These are phyloP conservation scores for Dichomitus squalens DNA, from an alignment of 1,284 basidiomycete genomes.

Conservation along the genomic window DNA sequence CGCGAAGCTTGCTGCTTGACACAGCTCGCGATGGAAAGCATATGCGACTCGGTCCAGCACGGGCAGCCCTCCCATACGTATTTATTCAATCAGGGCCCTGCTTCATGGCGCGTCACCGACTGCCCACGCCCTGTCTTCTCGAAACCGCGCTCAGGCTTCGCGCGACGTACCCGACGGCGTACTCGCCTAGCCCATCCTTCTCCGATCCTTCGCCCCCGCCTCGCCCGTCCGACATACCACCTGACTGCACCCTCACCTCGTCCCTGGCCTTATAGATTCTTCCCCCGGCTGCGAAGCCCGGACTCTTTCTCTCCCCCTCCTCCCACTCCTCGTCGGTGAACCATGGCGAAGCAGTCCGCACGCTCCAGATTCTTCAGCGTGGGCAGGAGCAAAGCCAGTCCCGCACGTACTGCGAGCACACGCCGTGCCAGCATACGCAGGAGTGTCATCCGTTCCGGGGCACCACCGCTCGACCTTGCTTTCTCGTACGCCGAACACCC, in stretches of 20 bases:
- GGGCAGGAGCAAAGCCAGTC: slow-evolving; percentile 17
- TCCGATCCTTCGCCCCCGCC: not conserved
- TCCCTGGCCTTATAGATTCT: not conserved
- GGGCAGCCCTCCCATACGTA: too few species aligned
- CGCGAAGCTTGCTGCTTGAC: too few species aligned
- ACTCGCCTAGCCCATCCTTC: not conserved
- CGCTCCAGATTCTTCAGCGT: slow-evolving; percentile 13
- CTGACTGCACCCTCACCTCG: not conserved
- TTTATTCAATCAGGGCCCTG: too few species aligned
- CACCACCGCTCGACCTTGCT: slow-evolving; percentile 7
- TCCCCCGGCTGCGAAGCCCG: not conserved
- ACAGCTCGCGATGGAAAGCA: too few species aligned
- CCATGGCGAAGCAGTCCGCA: slow-evolving; percentile 3
- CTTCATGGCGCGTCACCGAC: too few species aligned
- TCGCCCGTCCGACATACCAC: not conserved
- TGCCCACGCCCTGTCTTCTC: too few species aligned
- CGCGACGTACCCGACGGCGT: too few species aligned
- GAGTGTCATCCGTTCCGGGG: slow-evolving; percentile 10
- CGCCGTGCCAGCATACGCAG: slow-evolving; percentile 14
- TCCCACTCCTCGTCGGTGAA: not conserved
- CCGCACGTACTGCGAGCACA: slow-evolving; percentile 15
- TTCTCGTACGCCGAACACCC: not conserved
- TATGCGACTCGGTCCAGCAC: too few species aligned
- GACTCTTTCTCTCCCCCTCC: not conserved
- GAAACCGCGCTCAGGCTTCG: too few species aligned